Evolutionary conservation across 352 stramenopile genomes (phyloP).

Genomic region (Phytophthora vignae): DNA sequence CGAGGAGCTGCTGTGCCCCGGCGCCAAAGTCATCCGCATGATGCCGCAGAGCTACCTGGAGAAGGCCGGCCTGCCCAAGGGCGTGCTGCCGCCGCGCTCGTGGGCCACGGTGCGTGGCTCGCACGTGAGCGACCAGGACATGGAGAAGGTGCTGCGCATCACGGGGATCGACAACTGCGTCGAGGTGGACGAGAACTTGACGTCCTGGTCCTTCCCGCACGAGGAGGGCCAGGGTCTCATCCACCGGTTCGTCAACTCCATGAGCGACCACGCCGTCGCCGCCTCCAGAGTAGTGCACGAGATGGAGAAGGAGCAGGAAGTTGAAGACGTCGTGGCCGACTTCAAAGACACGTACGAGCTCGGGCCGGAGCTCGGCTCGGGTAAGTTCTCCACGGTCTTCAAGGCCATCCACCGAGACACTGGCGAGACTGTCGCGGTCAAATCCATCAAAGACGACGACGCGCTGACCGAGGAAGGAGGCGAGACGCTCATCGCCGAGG

Average conservation of each 20-base stretch:
- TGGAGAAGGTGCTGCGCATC: constrained; percentile 64
- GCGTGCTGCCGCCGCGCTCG: constrained; percentile 49
- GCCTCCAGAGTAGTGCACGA: constrained; percentile 21
- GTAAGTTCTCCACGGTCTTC: constrained; percentile 70
- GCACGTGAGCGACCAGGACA: constrained; percentile 58
- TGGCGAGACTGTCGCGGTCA: constrained; percentile 62
- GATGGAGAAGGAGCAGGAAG: constrained; percentile 5
- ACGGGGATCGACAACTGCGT: constrained; percentile 63
- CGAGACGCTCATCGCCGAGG: constrained; percentile 77
- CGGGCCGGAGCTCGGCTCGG: constrained; percentile 59
- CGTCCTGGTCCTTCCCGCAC: constrained; percentile 35
- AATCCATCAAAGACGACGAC: constrained; percentile 66
- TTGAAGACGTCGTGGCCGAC: constrained; percentile 17
- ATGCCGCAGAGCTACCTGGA: constrained; percentile 74
- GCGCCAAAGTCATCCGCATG: constrained; percentile 79
- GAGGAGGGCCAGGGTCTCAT: constrained; percentile 35
- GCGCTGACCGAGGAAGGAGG: constrained; percentile 53
- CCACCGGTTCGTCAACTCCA: constrained; percentile 42
- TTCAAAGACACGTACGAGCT: constrained; percentile 77
- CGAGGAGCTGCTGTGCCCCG: constrained; percentile 62
- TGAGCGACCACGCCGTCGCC: constrained; percentile 42
- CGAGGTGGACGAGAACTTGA: constrained; percentile 46
- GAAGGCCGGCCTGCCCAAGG: constrained; percentile 58
- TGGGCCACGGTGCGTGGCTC: constrained; percentile 70
- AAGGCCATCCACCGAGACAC: constrained; percentile 58